A percentile compares a stretch with the other conserved stretches of the same genome.
These are phyloP conservation scores for Calocybe gangraenosa DNA, from an alignment of 768 basidiomycete species.

Conservation along the genomic window DNA sequence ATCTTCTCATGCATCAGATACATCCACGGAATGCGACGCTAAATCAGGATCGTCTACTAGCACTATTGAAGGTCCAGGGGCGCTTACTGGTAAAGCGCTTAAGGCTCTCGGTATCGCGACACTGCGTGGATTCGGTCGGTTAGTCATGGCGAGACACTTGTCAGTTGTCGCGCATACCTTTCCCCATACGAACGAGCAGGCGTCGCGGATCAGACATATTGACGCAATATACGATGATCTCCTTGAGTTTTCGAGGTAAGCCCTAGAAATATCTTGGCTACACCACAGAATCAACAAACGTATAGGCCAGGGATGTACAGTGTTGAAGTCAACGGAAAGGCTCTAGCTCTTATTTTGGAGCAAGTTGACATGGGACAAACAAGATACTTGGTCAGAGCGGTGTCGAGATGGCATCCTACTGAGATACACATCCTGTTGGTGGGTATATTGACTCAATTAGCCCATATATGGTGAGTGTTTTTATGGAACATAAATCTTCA, in stretches of 20 bases:
- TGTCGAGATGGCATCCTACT: slow-evolving; percentile 12
- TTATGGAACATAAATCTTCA: background rate
- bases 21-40: slow-evolving; percentile 4
- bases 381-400: slow-evolving; percentile 8
- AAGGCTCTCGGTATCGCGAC: slow-evolving; percentile 54
- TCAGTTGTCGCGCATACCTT: slow-evolving; percentile 15
- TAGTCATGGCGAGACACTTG: slow-evolving; percentile 20
- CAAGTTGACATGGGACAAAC: slow-evolving; percentile 16
- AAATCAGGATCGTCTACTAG: slow-evolving; percentile 18
- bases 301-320: slow-evolving; percentile 15
- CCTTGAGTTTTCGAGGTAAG: slow-evolving; percentile 22
- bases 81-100: slow-evolving; percentile 36
- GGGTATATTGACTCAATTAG: slow-evolving; percentile 10
- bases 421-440: slow-evolving; percentile 14
- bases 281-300: too few species aligned
- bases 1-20: slow-evolving; percentile 1
- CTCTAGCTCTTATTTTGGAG: slow-evolving; percentile 9
- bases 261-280: too few species aligned
- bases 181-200: slow-evolving; percentile 20
- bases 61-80: slow-evolving; percentile 29
- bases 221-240: slow-evolving; percentile 17
- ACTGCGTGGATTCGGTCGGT: slow-evolving; percentile 38
- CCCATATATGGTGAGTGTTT: slow-evolving; percentile 11
- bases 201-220: slow-evolving; percentile 11
- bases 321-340: slow-evolving; percentile 5